Base-by-base conservation (phyloP, 2,329 filamentous ascomycete genomes). In the Aspergillus uvarum region DNA sequence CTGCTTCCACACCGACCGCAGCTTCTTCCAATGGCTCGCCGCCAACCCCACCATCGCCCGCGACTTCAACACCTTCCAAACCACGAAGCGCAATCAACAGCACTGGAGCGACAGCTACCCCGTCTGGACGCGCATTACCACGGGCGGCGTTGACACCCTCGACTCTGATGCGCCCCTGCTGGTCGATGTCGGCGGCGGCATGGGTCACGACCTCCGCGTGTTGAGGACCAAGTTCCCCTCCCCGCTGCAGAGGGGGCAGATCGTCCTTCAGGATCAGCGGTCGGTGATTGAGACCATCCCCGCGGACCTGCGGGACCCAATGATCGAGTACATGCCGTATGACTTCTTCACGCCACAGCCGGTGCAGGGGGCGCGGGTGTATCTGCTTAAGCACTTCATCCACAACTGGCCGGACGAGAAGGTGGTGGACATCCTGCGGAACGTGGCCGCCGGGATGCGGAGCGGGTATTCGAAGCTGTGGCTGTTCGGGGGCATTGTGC, bases 371-470 rank as follows among this genome's bases (percentile, higher is more conserved):
- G 72, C 74, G 2, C 71, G 70, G 8, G 67, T 70, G 4, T 80
- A 80, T 53, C 79, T 74, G 60, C 59, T 79, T 47, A 72, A 75
- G 35, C 69, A 65, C 8, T 67, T 44, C 38, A 44, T 44, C 38
- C 78, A 80, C 59, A 74, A 80, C 62, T 76, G 71, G 65, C 68
- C 73, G 0, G 76, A 79, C 35, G 52, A 63, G 12, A 52, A 59
- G 47, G 51, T 51, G 14, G 4, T 53, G 10, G 1, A 11, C 19
- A 61, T 61, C 8, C 47, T 61, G 8, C 4, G 26, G 10, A 51
- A 56, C 8, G 59, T 42, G 8, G 42, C 26, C 5, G 26, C 26
- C 5, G 47, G 38, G 6, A 48, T 61, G 51, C 38, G n/a, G 21
- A 58, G 50, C 22, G 56, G 59, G 7, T 61, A 59, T 22, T 61